Conservation (phyloP, 805 yeast species). For the Blastobotrys chiropterorum region DNA sequence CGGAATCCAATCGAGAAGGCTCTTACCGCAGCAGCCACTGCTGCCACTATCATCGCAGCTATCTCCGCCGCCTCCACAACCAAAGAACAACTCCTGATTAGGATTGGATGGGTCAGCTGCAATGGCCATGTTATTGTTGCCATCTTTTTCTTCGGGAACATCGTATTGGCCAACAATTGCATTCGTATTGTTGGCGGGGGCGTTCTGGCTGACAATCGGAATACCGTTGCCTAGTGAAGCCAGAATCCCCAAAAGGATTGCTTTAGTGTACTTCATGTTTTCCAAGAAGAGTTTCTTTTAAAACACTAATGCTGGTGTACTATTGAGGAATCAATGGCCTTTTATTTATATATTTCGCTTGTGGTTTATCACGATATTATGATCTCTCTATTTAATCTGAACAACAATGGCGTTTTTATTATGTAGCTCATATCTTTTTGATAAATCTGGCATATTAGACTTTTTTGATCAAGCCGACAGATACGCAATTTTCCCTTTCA, state of each 20-base stretch:
- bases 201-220: background rate
- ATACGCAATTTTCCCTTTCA: background rate
- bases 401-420: background rate
- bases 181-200: background rate
- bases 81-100: background rate
- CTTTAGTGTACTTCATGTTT: conserved; percentile 1
- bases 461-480: background rate
- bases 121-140: background rate
- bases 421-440: background rate
- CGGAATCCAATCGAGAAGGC: background rate
- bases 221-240: background rate
- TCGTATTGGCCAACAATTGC: background rate
- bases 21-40: background rate
- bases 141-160: background rate
- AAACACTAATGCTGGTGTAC: background rate
- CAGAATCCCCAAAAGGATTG: conserved; percentile 1
- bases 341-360: too few relatives aligned
- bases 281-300: background rate
- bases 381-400: background rate
- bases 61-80: background rate
- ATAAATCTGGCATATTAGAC: background rate
- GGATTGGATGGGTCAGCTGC: background rate
- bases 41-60: background rate
- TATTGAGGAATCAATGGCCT: background rate
- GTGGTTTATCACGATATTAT: background rate